A percentile compares a stretch with the other conserved stretches of the same genome.
Conservation (phyloP, 2,329 filamentous ascomycete genomes). For the Daldinia eschscholtzii region DNA sequence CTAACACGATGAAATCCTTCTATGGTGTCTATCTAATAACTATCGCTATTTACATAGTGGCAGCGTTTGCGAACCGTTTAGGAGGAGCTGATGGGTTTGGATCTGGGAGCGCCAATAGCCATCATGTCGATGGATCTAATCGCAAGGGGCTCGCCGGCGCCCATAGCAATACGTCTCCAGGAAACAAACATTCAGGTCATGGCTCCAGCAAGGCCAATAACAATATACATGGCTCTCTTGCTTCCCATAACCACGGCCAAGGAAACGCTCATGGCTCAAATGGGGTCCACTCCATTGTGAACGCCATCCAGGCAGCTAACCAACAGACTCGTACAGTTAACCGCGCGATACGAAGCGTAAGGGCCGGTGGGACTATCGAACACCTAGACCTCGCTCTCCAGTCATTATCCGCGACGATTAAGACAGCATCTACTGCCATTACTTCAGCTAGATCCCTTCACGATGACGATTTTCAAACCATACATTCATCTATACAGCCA, state of each 20-base stretch:
- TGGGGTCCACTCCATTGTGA: conserved; percentile 29
- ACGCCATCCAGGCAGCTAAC: conserved; percentile 32
- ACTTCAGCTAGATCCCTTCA: conserved; percentile 14
- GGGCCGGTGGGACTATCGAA: conserved; percentile 29
- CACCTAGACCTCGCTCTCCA: conserved; percentile 29
- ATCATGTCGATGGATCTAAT: conserved; percentile 16
- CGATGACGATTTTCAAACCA: conserved; percentile 27
- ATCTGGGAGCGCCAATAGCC: conserved; percentile 1
- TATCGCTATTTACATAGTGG: conserved; percentile 15
- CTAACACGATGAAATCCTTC: conserved; percentile 34
- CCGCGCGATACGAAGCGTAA: conserved; percentile 28
- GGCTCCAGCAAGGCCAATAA: conserved; percentile 1
- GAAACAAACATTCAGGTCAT: conserved; percentile 8
- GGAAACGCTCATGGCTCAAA: conserved; percentile 15
- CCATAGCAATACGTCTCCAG: conserved; percentile 7
- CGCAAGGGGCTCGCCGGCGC: conserved; percentile 5
- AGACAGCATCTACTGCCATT: conserved; percentile 22
- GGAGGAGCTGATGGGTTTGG: conserved; percentile 22
- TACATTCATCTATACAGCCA: conserved; percentile 30
- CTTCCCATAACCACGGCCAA: conserved; percentile 22
- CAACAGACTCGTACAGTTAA: conserved; percentile 31
- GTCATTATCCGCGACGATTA: conserved; percentile 30
- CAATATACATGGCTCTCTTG: background rate
- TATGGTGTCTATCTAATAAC: conserved; percentile 22
- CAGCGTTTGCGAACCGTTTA: conserved; percentile 19